phyloP scores from a whole-genome alignment of 352 stramenopile species.

The Saprolegnia parasitica region DNA sequence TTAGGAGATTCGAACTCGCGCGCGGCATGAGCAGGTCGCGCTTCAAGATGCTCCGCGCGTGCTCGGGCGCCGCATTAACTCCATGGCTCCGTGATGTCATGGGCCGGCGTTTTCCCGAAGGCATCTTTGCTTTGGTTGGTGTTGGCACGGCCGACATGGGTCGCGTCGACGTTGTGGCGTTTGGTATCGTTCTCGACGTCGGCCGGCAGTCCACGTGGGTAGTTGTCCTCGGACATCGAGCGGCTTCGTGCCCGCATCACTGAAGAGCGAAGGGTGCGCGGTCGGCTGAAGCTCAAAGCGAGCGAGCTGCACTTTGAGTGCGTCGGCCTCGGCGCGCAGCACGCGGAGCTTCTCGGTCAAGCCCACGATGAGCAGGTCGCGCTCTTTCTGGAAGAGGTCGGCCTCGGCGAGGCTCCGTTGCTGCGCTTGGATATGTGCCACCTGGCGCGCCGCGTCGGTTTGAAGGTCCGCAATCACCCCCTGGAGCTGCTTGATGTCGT shows the following conservation, averaged over 20 bases:
- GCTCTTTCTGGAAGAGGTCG: constrained; percentile 28
- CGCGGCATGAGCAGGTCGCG: constrained; percentile 13
- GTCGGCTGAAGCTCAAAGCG: not conserved
- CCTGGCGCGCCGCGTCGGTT: not conserved
- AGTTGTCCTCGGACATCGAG: constrained; percentile 6
- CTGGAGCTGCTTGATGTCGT: not conserved
- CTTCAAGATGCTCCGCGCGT: constrained; percentile 18
- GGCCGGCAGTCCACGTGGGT: not conserved
- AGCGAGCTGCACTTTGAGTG: not conserved
- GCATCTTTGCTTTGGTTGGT: not conserved
- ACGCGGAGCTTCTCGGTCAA: constrained; percentile 12
- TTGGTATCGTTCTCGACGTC: not conserved
- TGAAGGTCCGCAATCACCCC: not conserved
- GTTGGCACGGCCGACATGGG: constrained; percentile 9
- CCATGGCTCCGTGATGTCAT: not conserved
- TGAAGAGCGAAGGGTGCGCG: not conserved
- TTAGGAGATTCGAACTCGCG: not conserved
- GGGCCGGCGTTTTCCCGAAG: not conserved
- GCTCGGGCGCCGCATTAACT: not conserved
- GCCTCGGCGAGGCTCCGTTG: constrained; percentile 15
- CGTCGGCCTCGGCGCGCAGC: not conserved
- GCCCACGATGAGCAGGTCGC: constrained; percentile 21
- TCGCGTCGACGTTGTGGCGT: not conserved
- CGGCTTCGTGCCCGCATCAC: not conserved
- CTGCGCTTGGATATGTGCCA: not conserved